A percentile compares a stretch with the other conserved stretches of the same genome.
These are phyloP conservation scores for Periconia sp. DNA, from an alignment of 2,329 filamentous ascomycete species.

Conservation along the genomic window DNA sequence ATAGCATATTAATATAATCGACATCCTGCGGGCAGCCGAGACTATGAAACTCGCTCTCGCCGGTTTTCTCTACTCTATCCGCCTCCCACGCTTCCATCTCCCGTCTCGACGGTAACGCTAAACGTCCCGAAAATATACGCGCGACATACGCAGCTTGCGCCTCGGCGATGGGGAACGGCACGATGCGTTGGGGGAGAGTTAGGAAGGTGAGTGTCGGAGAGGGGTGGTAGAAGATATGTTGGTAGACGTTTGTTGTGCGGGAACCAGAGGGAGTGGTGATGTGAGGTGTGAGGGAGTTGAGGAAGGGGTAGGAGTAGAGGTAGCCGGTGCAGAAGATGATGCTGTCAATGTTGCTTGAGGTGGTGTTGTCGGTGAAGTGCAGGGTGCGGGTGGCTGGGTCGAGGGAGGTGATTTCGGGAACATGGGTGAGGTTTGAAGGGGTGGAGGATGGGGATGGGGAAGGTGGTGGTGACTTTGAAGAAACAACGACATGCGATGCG, in stretches of 20 bases:
- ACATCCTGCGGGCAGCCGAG: neutral
- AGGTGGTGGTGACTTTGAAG: conserved; percentile 53
- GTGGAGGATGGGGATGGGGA: conserved; percentile 57
- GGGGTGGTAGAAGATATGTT: conserved; percentile 72
- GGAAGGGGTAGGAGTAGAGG: conserved; percentile 76
- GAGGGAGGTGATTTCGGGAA: conserved; percentile 54
- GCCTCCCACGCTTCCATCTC: conserved; percentile 71
- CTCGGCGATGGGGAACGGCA: conserved; percentile 50
- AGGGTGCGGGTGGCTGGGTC: conserved; percentile 61
- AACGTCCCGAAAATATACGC: conserved; percentile 69
- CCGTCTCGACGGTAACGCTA: conserved; percentile 61
- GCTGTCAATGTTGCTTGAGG: conserved; percentile 69
- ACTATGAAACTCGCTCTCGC: neutral
- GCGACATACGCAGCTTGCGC: conserved; percentile 75
- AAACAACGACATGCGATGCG: conserved; percentile 58
- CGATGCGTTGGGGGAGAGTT: conserved; percentile 33
- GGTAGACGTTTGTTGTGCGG: conserved; percentile 70
- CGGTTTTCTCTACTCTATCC: neutral
- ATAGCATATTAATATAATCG: conserved; percentile 1
- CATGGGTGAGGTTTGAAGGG: conserved; percentile 43
- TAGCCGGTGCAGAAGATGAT: conserved; percentile 86
- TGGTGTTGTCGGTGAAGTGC: conserved; percentile 63
- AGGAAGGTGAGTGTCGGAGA: conserved; percentile 77
- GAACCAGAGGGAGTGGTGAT: conserved; percentile 11
- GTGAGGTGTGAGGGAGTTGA: conserved; percentile 56